Percentiles rank a stretch among this genome's conserved stretches.
These are phyloP conservation scores for Penicillium pancosmium DNA, from an alignment of 495 filamentous ascomycete species.

Conservation along the genomic window DNA sequence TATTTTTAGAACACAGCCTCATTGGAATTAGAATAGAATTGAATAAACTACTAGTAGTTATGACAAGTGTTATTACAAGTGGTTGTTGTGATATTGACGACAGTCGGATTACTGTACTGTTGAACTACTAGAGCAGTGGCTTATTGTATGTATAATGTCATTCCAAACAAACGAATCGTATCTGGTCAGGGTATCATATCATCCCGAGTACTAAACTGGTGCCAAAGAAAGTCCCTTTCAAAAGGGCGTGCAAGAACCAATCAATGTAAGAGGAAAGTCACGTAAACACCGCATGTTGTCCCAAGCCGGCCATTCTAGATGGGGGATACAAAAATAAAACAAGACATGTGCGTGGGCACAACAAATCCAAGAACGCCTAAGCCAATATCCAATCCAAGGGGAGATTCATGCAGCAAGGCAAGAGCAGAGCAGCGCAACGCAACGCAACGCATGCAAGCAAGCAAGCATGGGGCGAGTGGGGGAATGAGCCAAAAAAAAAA, in stretches of 20 bases:
- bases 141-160: constrained; percentile 7
- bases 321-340: constrained; percentile 5
- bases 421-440: background rate
- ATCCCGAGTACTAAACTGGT: constrained; percentile 15
- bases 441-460: background rate
- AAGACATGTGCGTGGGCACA: constrained; percentile 3
- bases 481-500: background rate
- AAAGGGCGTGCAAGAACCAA: background rate
- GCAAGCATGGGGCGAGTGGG: too few species aligned
- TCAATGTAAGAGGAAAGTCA: constrained; percentile 8
- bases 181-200: constrained; percentile 36
- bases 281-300: constrained; percentile 15
- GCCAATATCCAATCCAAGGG: constrained; percentile 3
- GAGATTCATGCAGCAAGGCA: constrained; percentile 12
- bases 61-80: too few species aligned
- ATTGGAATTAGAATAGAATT: too few species aligned
- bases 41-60: too few species aligned
- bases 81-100: too few species aligned
- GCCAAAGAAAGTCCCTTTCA: background rate
- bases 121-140: too few species aligned
- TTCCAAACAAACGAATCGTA: constrained; percentile 21
- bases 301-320: constrained; percentile 34
- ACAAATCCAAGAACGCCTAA: constrained; percentile 14
- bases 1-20: too few species aligned
- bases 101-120: too few species aligned